A percentile compares a stretch with the other conserved stretches of the same genome.
These are phyloP conservation scores for Globisporangium abappressorium DNA, from an alignment of 352 stramenopile species.

Conservation along the genomic window DNA sequence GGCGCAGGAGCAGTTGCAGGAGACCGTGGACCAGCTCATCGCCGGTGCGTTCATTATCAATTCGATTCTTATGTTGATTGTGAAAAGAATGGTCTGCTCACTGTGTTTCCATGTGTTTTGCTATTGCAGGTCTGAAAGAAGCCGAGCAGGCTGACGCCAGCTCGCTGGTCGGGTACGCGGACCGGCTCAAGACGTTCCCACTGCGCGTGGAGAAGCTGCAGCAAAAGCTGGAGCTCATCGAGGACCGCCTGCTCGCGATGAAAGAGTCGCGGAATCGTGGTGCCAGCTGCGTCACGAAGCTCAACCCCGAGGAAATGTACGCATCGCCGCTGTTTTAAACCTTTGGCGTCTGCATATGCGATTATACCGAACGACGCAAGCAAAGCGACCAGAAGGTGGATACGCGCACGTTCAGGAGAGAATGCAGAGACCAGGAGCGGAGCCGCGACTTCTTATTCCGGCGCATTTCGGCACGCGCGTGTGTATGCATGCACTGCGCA, in stretches of 20 bases:
- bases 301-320: constrained; percentile 25
- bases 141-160: constrained; percentile 49
- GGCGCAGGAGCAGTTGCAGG: constrained; percentile 69
- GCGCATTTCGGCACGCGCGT: background rate
- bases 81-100: background rate
- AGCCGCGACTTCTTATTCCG: background rate
- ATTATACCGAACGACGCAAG: background rate
- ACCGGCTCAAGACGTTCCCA: constrained; percentile 70
- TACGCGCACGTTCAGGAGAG: background rate
- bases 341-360: background rate
- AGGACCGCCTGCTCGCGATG: constrained; percentile 58
- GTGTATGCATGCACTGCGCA: too few species aligned
- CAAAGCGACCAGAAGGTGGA: background rate
- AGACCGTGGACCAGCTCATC: constrained; percentile 60
- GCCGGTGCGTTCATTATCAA: constrained; percentile 27
- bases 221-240: constrained; percentile 65
- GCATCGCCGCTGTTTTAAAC: constrained; percentile 51
- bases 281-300: constrained; percentile 29
- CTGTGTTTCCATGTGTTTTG: background rate
- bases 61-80: background rate
- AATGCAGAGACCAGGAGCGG: too few species aligned
- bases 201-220: constrained; percentile 61
- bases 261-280: constrained; percentile 44
- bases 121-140: constrained; percentile 46
- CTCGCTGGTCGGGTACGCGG: constrained; percentile 67